phyloP scores from a whole-genome alignment of 2,329 filamentous ascomycete species.

The Pestalotiopsis sp. region DNA sequence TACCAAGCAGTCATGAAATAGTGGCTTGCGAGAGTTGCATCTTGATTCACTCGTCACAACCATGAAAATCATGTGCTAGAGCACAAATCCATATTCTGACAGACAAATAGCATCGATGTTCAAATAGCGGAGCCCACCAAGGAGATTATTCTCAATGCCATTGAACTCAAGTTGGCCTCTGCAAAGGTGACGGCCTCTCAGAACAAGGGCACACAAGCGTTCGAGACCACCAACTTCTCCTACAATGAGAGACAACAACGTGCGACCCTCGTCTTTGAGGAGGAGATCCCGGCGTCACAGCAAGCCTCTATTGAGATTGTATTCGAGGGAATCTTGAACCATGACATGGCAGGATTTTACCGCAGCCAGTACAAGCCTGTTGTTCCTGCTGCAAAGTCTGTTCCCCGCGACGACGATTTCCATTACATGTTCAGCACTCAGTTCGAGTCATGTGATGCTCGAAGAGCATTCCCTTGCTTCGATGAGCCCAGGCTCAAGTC shows the following conservation, averaged over 20 bases:
- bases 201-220: constrained; percentile 57
- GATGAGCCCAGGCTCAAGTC: constrained; percentile 98
- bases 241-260: constrained; percentile 87
- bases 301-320: constrained; percentile 70
- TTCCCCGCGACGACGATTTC: constrained; percentile 71
- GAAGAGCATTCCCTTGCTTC: constrained; percentile 95
- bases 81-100: background rate
- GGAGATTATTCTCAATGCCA: constrained; percentile 81
- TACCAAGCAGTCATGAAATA: too few species aligned
- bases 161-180: constrained; percentile 77
- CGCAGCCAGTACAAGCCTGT: constrained; percentile 90
- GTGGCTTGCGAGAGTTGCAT: background rate
- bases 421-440: constrained; percentile 90
- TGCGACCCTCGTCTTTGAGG: constrained; percentile 74
- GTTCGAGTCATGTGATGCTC: constrained; percentile 95
- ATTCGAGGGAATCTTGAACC: constrained; percentile 84
- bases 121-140: constrained; percentile 73
- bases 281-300: constrained; percentile 68
- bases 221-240: constrained; percentile 67
- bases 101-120: constrained; percentile 64
- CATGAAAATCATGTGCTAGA: background rate
- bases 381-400: constrained; percentile 71
- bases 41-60: background rate
- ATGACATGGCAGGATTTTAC: constrained; percentile 92
- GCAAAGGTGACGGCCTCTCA: constrained; percentile 63